Conservation (phyloP, 345 rosid species). For the Eucalyptus guilfoylei region DNA sequence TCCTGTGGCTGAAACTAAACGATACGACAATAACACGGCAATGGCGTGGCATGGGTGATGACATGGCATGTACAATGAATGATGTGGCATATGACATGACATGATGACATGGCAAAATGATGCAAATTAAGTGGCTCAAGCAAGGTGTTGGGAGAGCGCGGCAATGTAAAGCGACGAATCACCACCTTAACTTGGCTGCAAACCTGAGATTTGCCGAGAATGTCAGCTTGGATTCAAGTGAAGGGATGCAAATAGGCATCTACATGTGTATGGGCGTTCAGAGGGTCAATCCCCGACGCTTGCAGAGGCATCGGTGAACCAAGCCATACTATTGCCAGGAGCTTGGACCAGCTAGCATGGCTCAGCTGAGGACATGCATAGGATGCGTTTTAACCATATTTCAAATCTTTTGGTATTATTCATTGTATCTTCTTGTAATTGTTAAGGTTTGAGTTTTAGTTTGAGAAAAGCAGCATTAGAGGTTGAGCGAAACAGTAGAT, state of each 20-base stretch:
- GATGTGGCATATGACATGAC: too few relatives aligned
- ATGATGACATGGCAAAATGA: too few relatives aligned
- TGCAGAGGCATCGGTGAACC: background rate
- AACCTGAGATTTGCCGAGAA: background rate
- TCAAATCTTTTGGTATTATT: background rate
- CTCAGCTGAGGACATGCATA: background rate
- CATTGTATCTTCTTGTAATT: background rate
- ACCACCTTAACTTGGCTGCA: background rate
- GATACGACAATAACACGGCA: too few relatives aligned
- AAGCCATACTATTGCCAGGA: background rate
- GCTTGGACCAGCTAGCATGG: background rate
- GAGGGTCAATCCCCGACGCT: background rate
- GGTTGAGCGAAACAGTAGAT: background rate
- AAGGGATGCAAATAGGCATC: background rate
- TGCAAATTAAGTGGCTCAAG: fast-evolving
- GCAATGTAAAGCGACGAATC: background rate
- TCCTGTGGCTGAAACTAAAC: too few relatives aligned
- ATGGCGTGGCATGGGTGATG: too few relatives aligned
- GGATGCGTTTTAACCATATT: background rate
- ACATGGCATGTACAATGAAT: too few relatives aligned
- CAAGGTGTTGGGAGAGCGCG: background rate
- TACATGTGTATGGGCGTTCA: background rate
- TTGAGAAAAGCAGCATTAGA: background rate
- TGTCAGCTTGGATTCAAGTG: background rate
- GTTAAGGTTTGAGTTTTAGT: background rate